Evolutionary conservation across 2,329 filamentous ascomycete species (phyloP).

Genomic region (Seiridium unicorne): DNA sequence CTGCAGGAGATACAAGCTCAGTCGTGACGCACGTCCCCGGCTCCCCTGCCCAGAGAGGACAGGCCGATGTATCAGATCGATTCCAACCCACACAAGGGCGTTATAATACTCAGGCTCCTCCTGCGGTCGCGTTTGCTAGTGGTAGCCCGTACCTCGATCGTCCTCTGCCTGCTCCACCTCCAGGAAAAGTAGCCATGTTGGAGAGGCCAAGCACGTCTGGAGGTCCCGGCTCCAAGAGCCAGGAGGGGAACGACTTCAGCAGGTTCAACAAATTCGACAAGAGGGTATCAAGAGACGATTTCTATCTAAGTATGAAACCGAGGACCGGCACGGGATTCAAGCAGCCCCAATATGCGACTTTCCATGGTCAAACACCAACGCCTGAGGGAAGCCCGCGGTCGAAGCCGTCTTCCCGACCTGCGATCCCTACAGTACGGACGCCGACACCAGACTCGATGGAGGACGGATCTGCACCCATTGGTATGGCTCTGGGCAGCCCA

Average conservation of each 20-base stretch:
- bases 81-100: conserved; percentile 18
- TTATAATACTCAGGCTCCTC: conserved; percentile 23
- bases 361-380: conserved; percentile 40
- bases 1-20: conserved; percentile 22
- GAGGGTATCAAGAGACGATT: conserved; percentile 44
- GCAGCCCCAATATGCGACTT: conserved; percentile 36
- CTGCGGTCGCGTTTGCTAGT: conserved; percentile 16
- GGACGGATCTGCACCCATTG: conserved; percentile 52
- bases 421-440: conserved; percentile 32
- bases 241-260: conserved; percentile 20
- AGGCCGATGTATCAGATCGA: conserved; percentile 28
- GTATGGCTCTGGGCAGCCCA: conserved; percentile 74
- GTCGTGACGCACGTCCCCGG: conserved; percentile 26
- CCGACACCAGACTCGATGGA: conserved; percentile 41
- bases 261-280: conserved; percentile 32
- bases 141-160: conserved; percentile 20
- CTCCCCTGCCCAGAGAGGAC: conserved; percentile 22
- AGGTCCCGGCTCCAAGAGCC: conserved; percentile 29
- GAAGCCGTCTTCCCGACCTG: conserved; percentile 23
- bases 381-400: conserved; percentile 39
- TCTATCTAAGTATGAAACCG: conserved; percentile 30
- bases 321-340: conserved; percentile 32
- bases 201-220: conserved; percentile 41
- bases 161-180: conserved; percentile 20
- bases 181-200: conserved; percentile 25